phyloP scores from a whole-genome alignment of 345 rosid species.

The Gossypium herbaceum region DNA sequence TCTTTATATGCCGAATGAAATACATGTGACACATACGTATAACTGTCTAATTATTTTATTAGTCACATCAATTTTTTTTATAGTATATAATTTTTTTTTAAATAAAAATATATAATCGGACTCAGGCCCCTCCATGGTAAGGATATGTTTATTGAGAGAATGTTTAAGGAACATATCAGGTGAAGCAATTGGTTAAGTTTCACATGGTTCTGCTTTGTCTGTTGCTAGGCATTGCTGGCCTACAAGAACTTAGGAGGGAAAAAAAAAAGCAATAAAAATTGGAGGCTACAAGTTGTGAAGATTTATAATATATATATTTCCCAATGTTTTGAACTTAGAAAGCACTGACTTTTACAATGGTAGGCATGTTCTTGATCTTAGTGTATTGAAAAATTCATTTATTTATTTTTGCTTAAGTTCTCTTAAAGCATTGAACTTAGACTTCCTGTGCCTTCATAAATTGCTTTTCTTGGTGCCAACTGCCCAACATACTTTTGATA shows the following conservation, averaged over 20 bases:
- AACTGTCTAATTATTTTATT: too few relatives aligned
- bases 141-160: slow-evolving; percentile 7
- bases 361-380: slow-evolving; percentile 8
- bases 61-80: too few relatives aligned
- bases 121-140: too few relatives aligned
- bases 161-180: slow-evolving; percentile 53
- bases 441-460: not conserved
- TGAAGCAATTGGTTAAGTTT: slow-evolving; percentile 41
- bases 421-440: slow-evolving; percentile 15
- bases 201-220: slow-evolving; percentile 70
- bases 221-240: slow-evolving; percentile 33
- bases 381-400: not conserved
- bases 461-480: slow-evolving; percentile 10
- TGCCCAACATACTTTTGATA: slow-evolving; percentile 2
- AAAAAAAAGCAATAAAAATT: not conserved
- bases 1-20: too few relatives aligned
- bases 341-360: not conserved
- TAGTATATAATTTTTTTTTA: too few relatives aligned
- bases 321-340: slow-evolving; percentile 3
- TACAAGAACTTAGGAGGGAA: slow-evolving; percentile 14
- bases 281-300: slow-evolving; percentile 8
- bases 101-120: too few relatives aligned
- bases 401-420: not conserved
- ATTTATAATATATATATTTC: not conserved
- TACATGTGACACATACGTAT: too few relatives aligned